phyloP scores from a whole-genome alignment of 1,284 basidiomycete genomes.

The Ustilago curta region DNA sequence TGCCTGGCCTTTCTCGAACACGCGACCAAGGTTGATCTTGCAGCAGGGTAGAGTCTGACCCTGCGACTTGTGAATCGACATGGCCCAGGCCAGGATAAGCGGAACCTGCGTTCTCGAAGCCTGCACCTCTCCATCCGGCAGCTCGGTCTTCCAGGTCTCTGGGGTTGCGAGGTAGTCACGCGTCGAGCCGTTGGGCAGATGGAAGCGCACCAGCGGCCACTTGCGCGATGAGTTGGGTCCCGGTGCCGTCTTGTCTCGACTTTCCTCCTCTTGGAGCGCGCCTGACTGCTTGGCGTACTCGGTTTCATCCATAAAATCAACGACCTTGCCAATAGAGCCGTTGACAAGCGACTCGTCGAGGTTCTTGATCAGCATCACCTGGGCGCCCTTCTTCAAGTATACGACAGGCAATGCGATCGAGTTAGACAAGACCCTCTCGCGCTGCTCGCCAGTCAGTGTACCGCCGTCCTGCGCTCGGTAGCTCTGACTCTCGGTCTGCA shows the following conservation, averaged over 20 bases:
- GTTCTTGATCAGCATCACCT: constrained; percentile 82
- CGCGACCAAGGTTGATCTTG: constrained; percentile 63
- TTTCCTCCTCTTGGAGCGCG: constrained; percentile 45
- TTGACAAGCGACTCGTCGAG: constrained; percentile 82
- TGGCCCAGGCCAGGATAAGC: constrained; percentile 67
- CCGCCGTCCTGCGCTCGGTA: constrained; percentile 60
- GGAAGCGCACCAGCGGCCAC: constrained; percentile 66
- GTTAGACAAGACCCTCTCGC: constrained; percentile 51
- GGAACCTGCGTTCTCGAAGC: constrained; percentile 64
- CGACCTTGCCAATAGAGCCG: constrained; percentile 81
- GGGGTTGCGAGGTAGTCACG: constrained; percentile 58
- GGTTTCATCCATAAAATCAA: constrained; percentile 57
- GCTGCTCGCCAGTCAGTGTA: constrained; percentile 37
- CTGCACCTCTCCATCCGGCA: constrained; percentile 68
- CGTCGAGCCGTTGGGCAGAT: constrained; percentile 48
- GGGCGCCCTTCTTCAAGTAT: constrained; percentile 77
- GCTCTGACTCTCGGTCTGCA: constrained; percentile 45
- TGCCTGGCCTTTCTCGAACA: constrained; percentile 75
- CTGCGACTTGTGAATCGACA: constrained; percentile 69
- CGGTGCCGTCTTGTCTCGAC: constrained; percentile 58
- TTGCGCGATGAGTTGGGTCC: constrained; percentile 24
- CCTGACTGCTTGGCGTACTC: constrained; percentile 60
- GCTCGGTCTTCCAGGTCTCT: constrained; percentile 70
- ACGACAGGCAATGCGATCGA: constrained; percentile 71
- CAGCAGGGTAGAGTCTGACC: constrained; percentile 67